phyloP scores from a whole-genome alignment of 345 rosid genomes.

The Cardamine chenopodiifolia region DNA sequence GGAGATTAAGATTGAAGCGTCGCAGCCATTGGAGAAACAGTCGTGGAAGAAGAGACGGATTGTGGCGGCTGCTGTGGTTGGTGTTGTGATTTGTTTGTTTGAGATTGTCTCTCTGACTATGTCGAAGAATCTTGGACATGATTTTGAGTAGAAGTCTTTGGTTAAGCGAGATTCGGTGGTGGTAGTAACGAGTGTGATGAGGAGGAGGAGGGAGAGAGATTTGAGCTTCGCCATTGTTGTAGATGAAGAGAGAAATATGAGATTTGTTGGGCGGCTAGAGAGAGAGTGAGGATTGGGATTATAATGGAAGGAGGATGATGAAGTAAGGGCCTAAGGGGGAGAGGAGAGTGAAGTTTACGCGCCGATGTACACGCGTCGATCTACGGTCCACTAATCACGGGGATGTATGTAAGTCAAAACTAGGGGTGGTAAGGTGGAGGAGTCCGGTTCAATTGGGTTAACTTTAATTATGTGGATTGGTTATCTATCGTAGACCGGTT shows the following conservation, averaged over 20 bases:
- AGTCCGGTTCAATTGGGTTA: slow-evolving; percentile 11
- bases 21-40: slow-evolving; percentile 81
- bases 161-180: slow-evolving; percentile 49
- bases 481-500: not conserved
- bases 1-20: slow-evolving; percentile 67
- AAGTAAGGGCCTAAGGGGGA: slow-evolving; percentile 11
- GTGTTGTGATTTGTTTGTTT: slow-evolving; percentile 72
- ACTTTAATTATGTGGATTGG: not conserved
- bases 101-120: slow-evolving; percentile 69
- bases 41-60: slow-evolving; percentile 85
- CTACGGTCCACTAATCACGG: slow-evolving; percentile 38
- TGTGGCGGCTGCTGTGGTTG: slow-evolving; percentile 87
- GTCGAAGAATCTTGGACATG: slow-evolving; percentile 69
- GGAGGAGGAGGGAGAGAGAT: slow-evolving; percentile 29
- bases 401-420: slow-evolving; percentile 27
- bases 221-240: slow-evolving; percentile 40
- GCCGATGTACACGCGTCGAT: slow-evolving; percentile 30
- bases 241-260: not conserved
- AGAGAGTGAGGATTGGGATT: not conserved
- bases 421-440: not conserved
- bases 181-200: slow-evolving; percentile 21
- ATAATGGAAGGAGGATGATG: slow-evolving; percentile 27
- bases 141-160: slow-evolving; percentile 58
- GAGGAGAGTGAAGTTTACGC: slow-evolving; percentile 33
- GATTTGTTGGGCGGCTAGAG: slow-evolving; percentile 18